phyloP scores from a whole-genome alignment of 352 stramenopile species.

The Phytopythium boreale region DNA sequence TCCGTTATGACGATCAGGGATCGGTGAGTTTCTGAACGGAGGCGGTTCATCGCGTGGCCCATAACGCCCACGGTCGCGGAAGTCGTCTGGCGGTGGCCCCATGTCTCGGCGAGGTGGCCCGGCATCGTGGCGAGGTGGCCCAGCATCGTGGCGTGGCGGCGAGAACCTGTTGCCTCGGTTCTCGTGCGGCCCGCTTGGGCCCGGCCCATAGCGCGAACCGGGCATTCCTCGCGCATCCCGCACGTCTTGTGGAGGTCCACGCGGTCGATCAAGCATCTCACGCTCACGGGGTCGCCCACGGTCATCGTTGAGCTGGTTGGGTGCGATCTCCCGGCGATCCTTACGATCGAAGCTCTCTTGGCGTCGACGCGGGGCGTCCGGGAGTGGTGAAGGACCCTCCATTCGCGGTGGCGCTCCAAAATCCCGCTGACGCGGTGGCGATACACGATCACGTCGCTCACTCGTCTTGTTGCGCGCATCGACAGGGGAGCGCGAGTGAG shows the following conservation, averaged over 20 bases:
- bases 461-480: constrained; percentile 14
- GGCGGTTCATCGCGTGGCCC: constrained; percentile 16
- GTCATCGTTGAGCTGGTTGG: constrained; percentile 19
- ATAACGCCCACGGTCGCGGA: constrained; percentile 10
- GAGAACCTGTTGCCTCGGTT: constrained; percentile 8
- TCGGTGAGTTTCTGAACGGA: constrained; percentile 1
- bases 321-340: constrained; percentile 16
- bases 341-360: constrained; percentile 11
- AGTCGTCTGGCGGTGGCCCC: constrained; percentile 4
- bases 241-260: constrained; percentile 11
- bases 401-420: neutral
- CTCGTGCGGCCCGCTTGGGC: constrained; percentile 12
- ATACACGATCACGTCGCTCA: constrained; percentile 16
- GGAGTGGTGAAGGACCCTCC: constrained; percentile 3
- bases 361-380: constrained; percentile 18
- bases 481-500: constrained; percentile 32
- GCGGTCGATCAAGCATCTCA: constrained; percentile 14
- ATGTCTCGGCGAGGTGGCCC: neutral
- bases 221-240: constrained; percentile 15
- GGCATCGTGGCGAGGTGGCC: neutral
- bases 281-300: constrained; percentile 31
- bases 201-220: constrained; percentile 14
- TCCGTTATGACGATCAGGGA: constrained; percentile 15
- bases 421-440: constrained; percentile 10
- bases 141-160: constrained; percentile 15